These are phyloP conservation scores for Exidia glandulosa DNA, from an alignment of 768 basidiomycete genomes.

Conservation along the genomic window DNA sequence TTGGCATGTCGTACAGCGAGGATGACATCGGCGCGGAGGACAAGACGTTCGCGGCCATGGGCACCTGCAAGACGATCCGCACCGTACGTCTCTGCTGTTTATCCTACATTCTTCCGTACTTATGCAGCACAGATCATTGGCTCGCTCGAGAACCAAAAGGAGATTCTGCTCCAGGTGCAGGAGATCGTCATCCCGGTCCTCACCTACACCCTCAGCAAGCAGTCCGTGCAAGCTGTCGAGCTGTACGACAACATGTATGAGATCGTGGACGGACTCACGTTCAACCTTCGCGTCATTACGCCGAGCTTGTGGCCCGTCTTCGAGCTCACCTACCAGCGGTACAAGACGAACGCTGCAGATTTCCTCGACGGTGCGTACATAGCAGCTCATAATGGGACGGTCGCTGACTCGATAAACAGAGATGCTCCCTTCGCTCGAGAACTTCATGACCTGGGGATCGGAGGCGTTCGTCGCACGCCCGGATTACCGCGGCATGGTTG, in stretches of 20 bases:
- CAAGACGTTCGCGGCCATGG: constrained; percentile 82
- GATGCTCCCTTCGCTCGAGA: constrained; percentile 81
- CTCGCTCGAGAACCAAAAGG: constrained; percentile 60
- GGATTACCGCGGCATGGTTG: constrained; percentile 68
- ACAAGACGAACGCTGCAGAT: constrained; percentile 76
- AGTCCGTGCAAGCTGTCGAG: constrained; percentile 42
- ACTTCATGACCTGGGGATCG: constrained; percentile 75
- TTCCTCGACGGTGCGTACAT: constrained; percentile 64
- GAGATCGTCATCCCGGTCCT: constrained; percentile 75
- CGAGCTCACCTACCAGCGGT: constrained; percentile 68
- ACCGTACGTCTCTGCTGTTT: constrained; percentile 37
- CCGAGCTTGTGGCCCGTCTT: constrained; percentile 83
- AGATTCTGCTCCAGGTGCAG: constrained; percentile 69
- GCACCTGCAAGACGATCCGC: constrained; percentile 72
- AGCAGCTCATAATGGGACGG: background rate
- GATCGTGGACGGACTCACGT: constrained; percentile 73
- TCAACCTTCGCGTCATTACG: constrained; percentile 64
- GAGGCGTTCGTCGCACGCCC: constrained; percentile 60
- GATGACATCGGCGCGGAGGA: constrained; percentile 56
- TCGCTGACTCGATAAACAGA: constrained; percentile 32
- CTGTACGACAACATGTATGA: constrained; percentile 83
- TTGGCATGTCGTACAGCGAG: constrained; percentile 40
- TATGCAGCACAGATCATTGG: constrained; percentile 48
- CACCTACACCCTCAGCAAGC: constrained; percentile 57
- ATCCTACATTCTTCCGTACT: constrained; percentile 1